Base-by-base conservation (phyloP, 2,329 filamentous ascomycete genomes). In the Penicillium sp. region DNA sequence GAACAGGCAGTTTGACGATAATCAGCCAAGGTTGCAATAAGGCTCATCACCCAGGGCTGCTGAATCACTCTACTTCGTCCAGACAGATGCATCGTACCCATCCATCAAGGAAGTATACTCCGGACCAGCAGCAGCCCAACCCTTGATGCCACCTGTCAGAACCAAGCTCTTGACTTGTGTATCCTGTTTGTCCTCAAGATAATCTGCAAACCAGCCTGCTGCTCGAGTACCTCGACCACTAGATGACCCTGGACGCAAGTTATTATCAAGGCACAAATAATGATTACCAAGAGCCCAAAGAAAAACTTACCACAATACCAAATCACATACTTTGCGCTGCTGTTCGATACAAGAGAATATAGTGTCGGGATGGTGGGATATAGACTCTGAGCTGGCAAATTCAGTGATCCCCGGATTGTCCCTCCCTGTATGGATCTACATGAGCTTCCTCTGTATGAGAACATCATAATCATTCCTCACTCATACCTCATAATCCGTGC, bases 351-450 rank as follows among this genome's bases (percentile, higher is more conserved):
- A 14, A 74, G 49, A 2, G 52, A 46, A 49, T 71, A 70, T 12
- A 74, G 35, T 0, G 66, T 68, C 19, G 70, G 63, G 6, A 74
- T 52, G 0, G 65, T 63, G 7, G 60, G 63, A 47, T 70, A 72
- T 3, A 75, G 52, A 46, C 63, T 72, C 54, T 74, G 71, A 1
- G 71, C 70, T 1, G 70, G 71, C 0, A 73, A 61, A 48, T 74
- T 74, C 18, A 86, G 71, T 1, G 81, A 82, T 2, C 75, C 76
- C 8, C 69, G 68, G 46, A 86, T 78, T 0, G 81, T 84, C 34
- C 82, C 83, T 22, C 83, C 83, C 79, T 60, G 25, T 9, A 8
- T 60, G 25, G 8, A 8, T 16, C 27, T 36, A 19, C 9, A 14
- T 33, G 18, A 40, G 52, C 19, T 41, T 5, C 22, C 49, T 9